These are phyloP conservation scores for Xylariaceae sp. DNA, from an alignment of 2,329 filamentous ascomycete genomes.

Conservation along the genomic window DNA sequence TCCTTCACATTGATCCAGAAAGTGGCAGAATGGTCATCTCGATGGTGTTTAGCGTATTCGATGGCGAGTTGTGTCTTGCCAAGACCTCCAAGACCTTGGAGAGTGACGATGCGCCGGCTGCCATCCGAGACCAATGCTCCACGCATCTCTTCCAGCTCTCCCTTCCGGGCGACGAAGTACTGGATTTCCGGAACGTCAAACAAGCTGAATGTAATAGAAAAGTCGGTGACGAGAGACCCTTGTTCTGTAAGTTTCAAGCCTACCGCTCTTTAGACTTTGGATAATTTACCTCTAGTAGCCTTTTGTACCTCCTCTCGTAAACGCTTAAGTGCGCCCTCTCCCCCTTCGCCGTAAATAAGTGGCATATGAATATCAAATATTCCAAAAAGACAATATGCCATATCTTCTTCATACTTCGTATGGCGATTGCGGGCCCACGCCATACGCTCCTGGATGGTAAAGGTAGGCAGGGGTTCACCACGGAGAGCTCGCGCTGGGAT, in stretches of 20 bases:
- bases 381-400: conserved; percentile 12
- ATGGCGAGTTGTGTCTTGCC: no score
- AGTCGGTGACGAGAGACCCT: conserved; percentile 20
- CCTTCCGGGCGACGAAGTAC: conserved; percentile 26
- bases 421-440: conserved; percentile 8
- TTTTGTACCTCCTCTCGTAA: conserved; percentile 11
- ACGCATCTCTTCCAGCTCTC: no score
- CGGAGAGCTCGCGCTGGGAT: conserved; percentile 5
- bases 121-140: no score
- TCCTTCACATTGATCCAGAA: neutral
- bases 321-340: conserved; percentile 9
- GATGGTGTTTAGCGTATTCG: no score
- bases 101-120: no score
- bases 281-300: conserved; percentile 6
- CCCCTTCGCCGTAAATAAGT: conserved; percentile 11
- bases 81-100: no score
- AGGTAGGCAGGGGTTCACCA: conserved; percentile 2
- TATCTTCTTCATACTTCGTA: conserved; percentile 12
- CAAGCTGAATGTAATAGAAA: conserved; percentile 25
- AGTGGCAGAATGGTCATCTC: no score
- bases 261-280: neutral
- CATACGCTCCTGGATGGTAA: conserved; percentile 7
- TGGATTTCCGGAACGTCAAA: conserved; percentile 20
- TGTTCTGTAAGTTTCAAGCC: conserved; percentile 9
- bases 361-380: conserved; percentile 14